Base-by-base conservation (phyloP, 441 rosid species). In the Eutrema salsugineum region DNA sequence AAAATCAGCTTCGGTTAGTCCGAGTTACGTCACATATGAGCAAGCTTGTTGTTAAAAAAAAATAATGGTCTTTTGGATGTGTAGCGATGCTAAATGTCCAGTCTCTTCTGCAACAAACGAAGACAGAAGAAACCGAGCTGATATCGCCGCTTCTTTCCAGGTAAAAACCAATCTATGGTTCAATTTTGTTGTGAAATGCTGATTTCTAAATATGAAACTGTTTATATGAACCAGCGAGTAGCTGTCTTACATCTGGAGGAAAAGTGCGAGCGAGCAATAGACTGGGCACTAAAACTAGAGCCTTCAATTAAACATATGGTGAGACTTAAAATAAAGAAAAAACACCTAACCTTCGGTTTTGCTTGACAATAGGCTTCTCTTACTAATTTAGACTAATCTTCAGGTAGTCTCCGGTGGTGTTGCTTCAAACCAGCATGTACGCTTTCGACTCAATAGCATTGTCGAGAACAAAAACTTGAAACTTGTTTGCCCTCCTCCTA, bases 381-480 rank as follows among this genome's bases (percentile, higher is more conserved):
- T 30, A 55, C 66, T 53, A 72, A 36, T 80, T 51, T 70, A 20
- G 35, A 14, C 60, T 19, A 56, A 72, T 42, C 24, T 82, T 55
- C 83, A 94, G 99, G 96, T 90, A 49, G 90, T 94, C 58, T 88
- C 97, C 6, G 99, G 99, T 79, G 98, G 97, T 44, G 99, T 94
- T 78, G 99, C 98, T 48, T 94, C 98, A 10, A 94, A 94, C 77
- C 80, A 82, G 54, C 86, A 82, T 75, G 94, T 92, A 19, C 85
- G 97, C 63, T 42, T 80, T 68, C 88, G 69, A 68, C 92, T 94
- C 50, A 78, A 87, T 74, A 76, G 68, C 63, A 84, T 90, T 73
- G 94, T 79, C 39, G 80, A 79, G 83, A 90, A 81, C 77, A 90
- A 88, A 65, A 73, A 77, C 80, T 81, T 91, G 66, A 87, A 80